Conservation (phyloP, 352 stramenopile genomes). For the Aphanomyces astaci region DNA sequence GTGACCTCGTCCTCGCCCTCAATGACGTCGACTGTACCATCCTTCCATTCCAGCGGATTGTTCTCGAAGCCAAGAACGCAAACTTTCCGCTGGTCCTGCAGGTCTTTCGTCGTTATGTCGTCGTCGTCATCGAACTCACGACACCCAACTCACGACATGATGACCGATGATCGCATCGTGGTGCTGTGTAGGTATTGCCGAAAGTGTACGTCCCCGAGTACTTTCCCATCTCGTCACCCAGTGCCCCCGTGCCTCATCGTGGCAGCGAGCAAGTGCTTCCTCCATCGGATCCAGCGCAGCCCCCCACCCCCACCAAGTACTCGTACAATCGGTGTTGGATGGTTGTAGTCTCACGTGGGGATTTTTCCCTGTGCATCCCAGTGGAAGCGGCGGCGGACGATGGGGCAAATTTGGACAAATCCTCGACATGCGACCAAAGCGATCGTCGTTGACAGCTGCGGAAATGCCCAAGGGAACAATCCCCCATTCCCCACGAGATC, state of each 20-base stretch:
- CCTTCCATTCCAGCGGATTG: constrained; percentile 6
- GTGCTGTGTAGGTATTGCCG: not conserved
- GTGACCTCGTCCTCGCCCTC: constrained; percentile 6
- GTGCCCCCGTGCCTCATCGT: not conserved
- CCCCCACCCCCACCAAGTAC: not conserved
- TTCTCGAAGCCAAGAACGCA: constrained; percentile 8
- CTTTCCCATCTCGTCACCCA: constrained; percentile 2
- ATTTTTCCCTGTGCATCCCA: no score
- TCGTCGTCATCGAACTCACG: no score
- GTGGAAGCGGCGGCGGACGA: not conserved
- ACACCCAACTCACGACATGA: not conserved
- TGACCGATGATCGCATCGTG: not conserved
- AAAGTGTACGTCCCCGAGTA: constrained; percentile 12
- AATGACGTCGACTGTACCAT: constrained; percentile 14
- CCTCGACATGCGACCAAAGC: constrained; percentile 12
- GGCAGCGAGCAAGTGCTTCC: not conserved
- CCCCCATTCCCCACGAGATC: not conserved
- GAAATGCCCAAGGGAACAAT: not conserved
- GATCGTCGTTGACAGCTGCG: not conserved
- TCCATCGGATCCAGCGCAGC: not conserved
- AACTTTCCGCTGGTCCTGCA: not conserved
- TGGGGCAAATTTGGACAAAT: constrained; percentile 17
- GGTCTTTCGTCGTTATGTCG: no score
- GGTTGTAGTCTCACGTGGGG: no score
- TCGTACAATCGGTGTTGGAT: no score